Base-by-base conservation (phyloP, 495 filamentous ascomycete genomes). In the Aspergillus sclerotiicarbonarius region DNA sequence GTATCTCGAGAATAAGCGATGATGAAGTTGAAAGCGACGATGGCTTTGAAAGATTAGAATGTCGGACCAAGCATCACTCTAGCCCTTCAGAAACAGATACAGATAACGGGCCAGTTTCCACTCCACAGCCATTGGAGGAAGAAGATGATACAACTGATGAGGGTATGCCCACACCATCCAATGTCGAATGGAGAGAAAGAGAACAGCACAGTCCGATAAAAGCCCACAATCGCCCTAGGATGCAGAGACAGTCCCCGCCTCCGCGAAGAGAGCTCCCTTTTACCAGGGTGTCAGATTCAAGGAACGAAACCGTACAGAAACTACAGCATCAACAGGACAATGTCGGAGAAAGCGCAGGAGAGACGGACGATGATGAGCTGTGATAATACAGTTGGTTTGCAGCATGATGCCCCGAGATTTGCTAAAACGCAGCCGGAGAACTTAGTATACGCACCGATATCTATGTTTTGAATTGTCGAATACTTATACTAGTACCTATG, bases 11-110 rank as follows among this genome's bases (percentile, higher is more conserved):
- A 25, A 9, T 57, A 12, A 54, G 19, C 7, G 65, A 68, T 16
- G 67, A 66, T 45, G 71, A 70, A 16, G 61, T 58, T 3, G 73
- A 78, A 13, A 78, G 76, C 30, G 80, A 81, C 15, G 78, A 78
- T 8, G 84, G 62, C 5, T 83, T 84, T 53, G 82, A 85, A 54
- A 74, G 71, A 63, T 87, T 88, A 84, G 80, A 88, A 32, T 84
- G 86, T 53, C 51, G 72, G 18, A 55, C 54, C 19, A 59, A 63
- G 43, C 37, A 51, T 5, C 53, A 64, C 4, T 63, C 67, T 29
- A 57, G 46, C 5, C 53, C 68, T 7, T 52, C 62, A 13, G 67
- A 68, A 6, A 65, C 71, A 62, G 70, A 77, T 55, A 54, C 74
- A 54, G 64, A 81, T 65, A 56, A 79, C 62, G 49, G 73, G 76